These are phyloP conservation scores for Fragaria vesca DNA, from an alignment of 306 rosid genomes.

Conservation along the genomic window DNA sequence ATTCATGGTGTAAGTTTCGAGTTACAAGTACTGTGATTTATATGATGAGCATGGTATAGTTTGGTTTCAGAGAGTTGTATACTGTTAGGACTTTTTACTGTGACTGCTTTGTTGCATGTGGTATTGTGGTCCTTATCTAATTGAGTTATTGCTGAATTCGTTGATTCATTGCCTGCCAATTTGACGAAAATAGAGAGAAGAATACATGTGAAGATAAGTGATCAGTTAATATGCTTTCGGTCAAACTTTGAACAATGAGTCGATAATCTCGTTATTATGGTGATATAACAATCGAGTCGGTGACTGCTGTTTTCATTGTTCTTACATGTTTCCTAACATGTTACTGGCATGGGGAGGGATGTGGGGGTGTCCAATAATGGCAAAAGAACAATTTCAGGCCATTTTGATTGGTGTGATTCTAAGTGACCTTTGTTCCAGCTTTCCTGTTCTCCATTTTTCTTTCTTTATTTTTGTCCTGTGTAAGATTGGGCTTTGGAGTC, in stretches of 20 bases:
- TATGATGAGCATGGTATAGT: neutral
- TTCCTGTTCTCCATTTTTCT: neutral
- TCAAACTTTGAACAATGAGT: neutral
- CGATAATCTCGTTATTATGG: too few relatives aligned
- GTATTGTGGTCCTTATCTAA: neutral
- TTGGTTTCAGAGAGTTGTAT: neutral
- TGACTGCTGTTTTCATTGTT: neutral
- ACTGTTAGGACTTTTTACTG: neutral
- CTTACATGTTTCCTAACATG: neutral
- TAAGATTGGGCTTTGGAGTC: neutral
- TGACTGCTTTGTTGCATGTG: neutral
- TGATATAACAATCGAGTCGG: neutral
- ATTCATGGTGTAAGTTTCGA: constrained; percentile 65
- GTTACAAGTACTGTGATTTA: constrained; percentile 3
- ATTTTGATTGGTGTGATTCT: neutral
- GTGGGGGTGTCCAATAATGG: neutral
- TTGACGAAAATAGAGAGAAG: neutral
- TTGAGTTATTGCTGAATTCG: neutral
- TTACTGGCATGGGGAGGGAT: neutral
- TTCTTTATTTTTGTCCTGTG: neutral
- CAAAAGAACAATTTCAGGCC: neutral
- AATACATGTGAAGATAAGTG: neutral
- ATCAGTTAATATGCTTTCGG: neutral
- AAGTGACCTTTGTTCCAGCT: neutral
- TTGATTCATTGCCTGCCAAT: neutral